These are phyloP conservation scores for Senna tora DNA, from an alignment of 306 rosid genomes.

Conservation along the genomic window DNA sequence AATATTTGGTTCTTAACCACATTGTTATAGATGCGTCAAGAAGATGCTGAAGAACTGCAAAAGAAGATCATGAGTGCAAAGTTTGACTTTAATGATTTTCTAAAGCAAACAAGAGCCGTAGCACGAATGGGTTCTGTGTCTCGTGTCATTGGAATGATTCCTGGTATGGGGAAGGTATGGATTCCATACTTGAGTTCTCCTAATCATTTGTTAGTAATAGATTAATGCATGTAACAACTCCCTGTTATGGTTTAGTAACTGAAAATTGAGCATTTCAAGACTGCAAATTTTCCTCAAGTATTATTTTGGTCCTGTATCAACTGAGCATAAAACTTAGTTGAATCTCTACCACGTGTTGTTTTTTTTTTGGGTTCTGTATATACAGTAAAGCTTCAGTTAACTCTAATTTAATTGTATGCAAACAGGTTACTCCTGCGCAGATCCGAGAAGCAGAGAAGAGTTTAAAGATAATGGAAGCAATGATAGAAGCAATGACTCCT, in stretches of 20 bases:
- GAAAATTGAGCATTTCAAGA: conserved; percentile 29
- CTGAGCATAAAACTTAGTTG: too few species aligned
- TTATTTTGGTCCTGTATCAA: conserved; percentile 3
- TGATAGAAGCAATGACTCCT: conserved; percentile 98
- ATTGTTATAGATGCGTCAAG: conserved; percentile 77
- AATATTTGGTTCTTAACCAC: conserved; percentile 28
- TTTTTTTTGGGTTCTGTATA: conserved; percentile 6
- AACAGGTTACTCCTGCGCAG: conserved; percentile 95
- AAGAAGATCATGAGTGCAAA: conserved; percentile 98
- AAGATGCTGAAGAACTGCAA: conserved; percentile 96
- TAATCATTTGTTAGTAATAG: conserved; percentile 16
- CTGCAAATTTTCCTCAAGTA: conserved; percentile 15
- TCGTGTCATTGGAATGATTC: conserved; percentile 98
- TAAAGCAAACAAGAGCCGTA: conserved; percentile 95
- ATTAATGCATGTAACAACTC: conserved; percentile 5
- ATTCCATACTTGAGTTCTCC: conserved; percentile 15
- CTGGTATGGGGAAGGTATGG: conserved; percentile 97
- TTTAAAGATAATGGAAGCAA: conserved; percentile 83
- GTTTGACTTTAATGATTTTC: conserved; percentile 95
- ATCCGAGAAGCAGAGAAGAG: conserved; percentile 98
- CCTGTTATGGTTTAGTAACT: conserved; percentile 34
- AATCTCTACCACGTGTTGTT: too few species aligned
- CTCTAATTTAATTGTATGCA: conserved; percentile 17
- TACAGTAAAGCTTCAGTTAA: neutral
- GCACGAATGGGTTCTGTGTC: conserved; percentile 97